A percentile compares a stretch with the other conserved stretches of the same genome.
These are phyloP conservation scores for Epithele typhae DNA, from an alignment of 768 basidiomycete genomes.

Conservation along the genomic window DNA sequence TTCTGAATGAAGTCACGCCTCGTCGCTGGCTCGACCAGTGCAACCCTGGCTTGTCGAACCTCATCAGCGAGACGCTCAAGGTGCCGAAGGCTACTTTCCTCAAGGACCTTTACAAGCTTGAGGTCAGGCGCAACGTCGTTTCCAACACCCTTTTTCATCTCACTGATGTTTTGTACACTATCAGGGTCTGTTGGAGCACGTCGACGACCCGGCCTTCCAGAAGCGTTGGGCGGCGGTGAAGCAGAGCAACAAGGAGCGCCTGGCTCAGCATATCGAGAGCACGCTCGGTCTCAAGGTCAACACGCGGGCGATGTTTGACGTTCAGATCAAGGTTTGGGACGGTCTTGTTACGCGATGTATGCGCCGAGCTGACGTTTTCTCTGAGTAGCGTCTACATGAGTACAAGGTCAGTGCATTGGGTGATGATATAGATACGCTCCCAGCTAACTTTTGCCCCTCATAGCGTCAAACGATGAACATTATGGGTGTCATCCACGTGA, in stretches of 20 bases:
- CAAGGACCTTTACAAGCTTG: conserved; percentile 74
- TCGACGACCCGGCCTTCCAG: conserved; percentile 72
- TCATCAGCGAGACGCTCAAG: conserved; percentile 81
- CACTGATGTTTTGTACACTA: neutral
- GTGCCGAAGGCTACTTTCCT: conserved; percentile 77
- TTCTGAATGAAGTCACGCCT: conserved; percentile 93
- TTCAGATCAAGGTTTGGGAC: conserved; percentile 72
- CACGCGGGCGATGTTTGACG: conserved; percentile 80
- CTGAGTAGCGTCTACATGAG: conserved; percentile 77
- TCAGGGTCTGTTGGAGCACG: conserved; percentile 59
- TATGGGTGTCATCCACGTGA: conserved; percentile 80
- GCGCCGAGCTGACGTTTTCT: conserved; percentile 11
- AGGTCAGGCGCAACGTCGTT: conserved; percentile 22
- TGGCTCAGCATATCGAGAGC: conserved; percentile 70
- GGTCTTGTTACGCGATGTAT: neutral
- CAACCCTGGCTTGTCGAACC: conserved; percentile 81
- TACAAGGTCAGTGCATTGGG: conserved; percentile 85
- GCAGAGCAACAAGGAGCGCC: conserved; percentile 84
- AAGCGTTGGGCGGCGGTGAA: conserved; percentile 82
- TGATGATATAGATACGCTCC: too few species aligned
- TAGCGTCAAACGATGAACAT: conserved; percentile 95
- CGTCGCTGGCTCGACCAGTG: conserved; percentile 92
- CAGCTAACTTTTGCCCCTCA: too few species aligned
- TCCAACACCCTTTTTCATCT: too few species aligned
- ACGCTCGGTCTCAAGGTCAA: conserved; percentile 70